Base-by-base conservation (phyloP, 2,329 filamentous ascomycete genomes). In the Sporothrix humicola region DNA sequence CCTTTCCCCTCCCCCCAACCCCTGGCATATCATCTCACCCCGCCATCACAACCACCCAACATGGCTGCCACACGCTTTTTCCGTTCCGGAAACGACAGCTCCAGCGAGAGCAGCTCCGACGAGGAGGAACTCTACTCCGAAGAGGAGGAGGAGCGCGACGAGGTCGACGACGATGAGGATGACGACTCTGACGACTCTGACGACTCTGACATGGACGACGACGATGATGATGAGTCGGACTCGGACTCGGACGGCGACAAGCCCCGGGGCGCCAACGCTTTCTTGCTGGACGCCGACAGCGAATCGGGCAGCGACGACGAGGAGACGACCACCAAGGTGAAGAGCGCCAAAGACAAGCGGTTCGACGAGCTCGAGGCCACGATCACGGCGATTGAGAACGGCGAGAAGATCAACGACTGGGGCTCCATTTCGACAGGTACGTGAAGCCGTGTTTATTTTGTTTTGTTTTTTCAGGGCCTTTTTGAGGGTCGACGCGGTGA, bases 301-400 rank as follows among this genome's bases (percentile, higher is more conserved):
- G 54, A 89, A 74, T 94, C 96, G 69, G 93, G 91, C 79, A 93
- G 95, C 8, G 79, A 94, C 79, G 95, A 96, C 77, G 93, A 96
- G 77, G 95, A 98, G 77, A 89, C 90, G 77, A 90, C 91, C 77
- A 93, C 92, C 79, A 90, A 96, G 79, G 93, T 98, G 80, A 98
- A 97, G 89, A 98, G 94, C 83, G 95, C 95, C 80, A 98, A 98
- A 85, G 94, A 98, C 87, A 99, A 99, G 89, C 90, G 96, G 76
- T 88, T 94, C 77, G 95, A 98, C 81, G 97, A 98, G 84, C 88
- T 99, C 75, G 95, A 99, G 83, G 89, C 90, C 74, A 97, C 91
- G 59, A 93, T 98, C 80, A 92, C 92, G 82, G 85, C 92, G 80
- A 98, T 99, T 80, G 95, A 98, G 82, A 99, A 99, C 85, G 95